Evolutionary conservation across 805 yeast genomes (phyloP), one percentile per base, ranked within the genome.

Genomic region (Blastobotrys terrestris): DNA sequence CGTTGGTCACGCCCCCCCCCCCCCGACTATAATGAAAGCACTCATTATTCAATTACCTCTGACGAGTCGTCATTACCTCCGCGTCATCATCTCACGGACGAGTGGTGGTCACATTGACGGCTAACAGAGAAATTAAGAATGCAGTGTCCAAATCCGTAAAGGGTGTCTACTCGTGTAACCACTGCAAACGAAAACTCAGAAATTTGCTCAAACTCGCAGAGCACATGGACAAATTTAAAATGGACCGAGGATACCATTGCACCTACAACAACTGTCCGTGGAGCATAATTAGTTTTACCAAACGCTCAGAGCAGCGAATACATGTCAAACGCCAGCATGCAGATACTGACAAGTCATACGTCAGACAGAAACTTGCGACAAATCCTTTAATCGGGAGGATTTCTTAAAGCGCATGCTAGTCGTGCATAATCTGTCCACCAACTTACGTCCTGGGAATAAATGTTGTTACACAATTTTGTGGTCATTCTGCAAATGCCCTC

Each of bases 251-350:
- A 2, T 67, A 59, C 56, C 61, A 60, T 22, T 74, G 78, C 55
- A 58, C 65, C 1, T 57, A 63, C 16, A 50, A 54, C 3, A 60
- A 57, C 5, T 74, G 78, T 41, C 75, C 76, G 3, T 75, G 77
- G 77, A 63, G 66, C 31, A 57, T 67, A 8, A 69, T 74, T 21
- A 77, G 78, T 1, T 73, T 72, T 55, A 60, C 63, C 46, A 68
- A 64, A 52, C 57, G 63, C 16, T 60, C 70, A 51, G 76, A 72
- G 58, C 58, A 71, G 51, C 59, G 61, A 31, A 61, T 76, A 3
- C 76, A 72, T 54, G 49, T 55, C 49, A 55, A 61, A 58, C 49
- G 55, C 56, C 59, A 67, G 62, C 65, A 68, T 63, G n/a, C 19
- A 15, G 21, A 45, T 18, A 49, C 11, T 53, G 55, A 20, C 52